Conservation (phyloP, 2,329 filamentous ascomycete species). For the Sporothrix curviconia region DNA sequence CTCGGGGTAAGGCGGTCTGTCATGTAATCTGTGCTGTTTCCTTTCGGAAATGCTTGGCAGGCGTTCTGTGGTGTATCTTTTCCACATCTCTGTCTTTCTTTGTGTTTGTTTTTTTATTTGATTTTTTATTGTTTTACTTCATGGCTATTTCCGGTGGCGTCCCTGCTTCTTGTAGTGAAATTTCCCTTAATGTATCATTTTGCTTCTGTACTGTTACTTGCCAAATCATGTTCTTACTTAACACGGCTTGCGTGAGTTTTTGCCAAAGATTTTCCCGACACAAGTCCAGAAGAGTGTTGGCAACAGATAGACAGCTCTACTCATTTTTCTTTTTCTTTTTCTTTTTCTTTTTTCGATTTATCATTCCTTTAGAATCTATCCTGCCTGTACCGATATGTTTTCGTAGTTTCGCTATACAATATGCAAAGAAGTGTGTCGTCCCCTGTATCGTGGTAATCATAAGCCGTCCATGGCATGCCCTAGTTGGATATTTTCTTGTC, state of each 20-base stretch:
- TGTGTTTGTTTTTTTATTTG: neutral
- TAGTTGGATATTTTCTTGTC: neutral
- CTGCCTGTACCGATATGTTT: no score
- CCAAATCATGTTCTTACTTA: neutral
- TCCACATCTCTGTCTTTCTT: neutral
- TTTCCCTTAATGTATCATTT: no score
- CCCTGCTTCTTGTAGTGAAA: neutral
- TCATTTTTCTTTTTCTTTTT: no score
- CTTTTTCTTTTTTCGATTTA: neutral
- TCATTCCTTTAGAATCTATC: neutral
- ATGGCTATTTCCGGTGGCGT: no score
- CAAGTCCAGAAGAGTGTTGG: no score
- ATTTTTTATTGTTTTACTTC: neutral
- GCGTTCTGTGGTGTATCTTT: neutral
- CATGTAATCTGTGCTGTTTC: neutral
- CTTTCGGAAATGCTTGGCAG: neutral
- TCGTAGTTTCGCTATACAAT: neutral
- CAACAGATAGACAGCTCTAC: no score
- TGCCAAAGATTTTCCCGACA: neutral
- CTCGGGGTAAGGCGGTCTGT: neutral
- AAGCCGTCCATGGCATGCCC: neutral
- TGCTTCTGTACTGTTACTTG: no score
- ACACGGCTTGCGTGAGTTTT: neutral
- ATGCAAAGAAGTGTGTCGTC: neutral
- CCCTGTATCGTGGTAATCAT: neutral